phyloP scores from a whole-genome alignment of 2,329 filamentous ascomycete genomes.

The Leptographium lundbergii region DNA sequence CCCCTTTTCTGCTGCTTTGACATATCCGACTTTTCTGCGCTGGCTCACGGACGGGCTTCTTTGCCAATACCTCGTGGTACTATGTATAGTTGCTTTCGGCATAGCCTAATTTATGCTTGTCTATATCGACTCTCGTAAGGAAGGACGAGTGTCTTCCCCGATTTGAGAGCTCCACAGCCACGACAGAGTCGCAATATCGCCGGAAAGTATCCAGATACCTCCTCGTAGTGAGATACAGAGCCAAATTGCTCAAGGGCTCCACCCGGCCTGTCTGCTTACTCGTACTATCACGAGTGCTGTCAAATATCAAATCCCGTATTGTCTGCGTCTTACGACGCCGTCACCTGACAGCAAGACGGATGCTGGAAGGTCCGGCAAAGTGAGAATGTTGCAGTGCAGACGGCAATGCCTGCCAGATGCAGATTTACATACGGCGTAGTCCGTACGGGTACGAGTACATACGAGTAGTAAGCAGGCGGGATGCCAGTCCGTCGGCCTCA shows the following conservation, averaged over 20 bases:
- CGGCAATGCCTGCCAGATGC: background rate
- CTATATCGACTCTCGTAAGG: background rate
- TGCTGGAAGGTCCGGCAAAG: background rate
- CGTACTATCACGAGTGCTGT: background rate
- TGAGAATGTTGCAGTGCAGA: background rate
- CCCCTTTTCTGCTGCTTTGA: background rate
- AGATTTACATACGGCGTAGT: too few relatives aligned
- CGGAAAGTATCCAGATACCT: background rate
- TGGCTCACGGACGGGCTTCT: background rate
- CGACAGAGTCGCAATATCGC: background rate
- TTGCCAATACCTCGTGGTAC: background rate
- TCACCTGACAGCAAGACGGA: background rate
- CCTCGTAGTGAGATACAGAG: background rate
- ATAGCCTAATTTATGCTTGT: background rate
- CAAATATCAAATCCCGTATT: too few relatives aligned
- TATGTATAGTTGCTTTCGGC: background rate
- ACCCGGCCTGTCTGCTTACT: background rate
- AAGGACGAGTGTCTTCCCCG: background rate
- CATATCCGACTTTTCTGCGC: background rate
- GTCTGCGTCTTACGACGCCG: too few relatives aligned
- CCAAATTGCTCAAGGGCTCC: background rate
- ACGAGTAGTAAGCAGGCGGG: too few relatives aligned
- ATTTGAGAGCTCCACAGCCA: background rate
- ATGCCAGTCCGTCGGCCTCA: too few relatives aligned
- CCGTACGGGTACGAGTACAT: too few relatives aligned